These are phyloP conservation scores for Penicillium sp. DNA, from an alignment of 2,329 filamentous ascomycete genomes.

Conservation along the genomic window DNA sequence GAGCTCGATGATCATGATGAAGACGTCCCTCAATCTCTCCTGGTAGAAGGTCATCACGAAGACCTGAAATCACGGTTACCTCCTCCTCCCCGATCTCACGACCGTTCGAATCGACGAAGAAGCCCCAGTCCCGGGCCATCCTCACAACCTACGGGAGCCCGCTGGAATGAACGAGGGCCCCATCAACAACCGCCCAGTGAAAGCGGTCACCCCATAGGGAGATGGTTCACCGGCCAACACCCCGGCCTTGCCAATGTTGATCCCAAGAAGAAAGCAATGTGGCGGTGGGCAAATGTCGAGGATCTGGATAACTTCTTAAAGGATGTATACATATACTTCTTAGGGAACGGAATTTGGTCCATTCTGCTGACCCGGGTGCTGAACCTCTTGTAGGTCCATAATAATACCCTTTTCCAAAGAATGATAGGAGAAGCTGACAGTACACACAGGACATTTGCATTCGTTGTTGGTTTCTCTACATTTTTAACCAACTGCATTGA, in stretches of 20 bases:
- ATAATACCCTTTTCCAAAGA: neutral
- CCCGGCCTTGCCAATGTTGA: slow-evolving; percentile 47
- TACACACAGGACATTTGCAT: slow-evolving; percentile 68
- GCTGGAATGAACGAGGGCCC: slow-evolving; percentile 51
- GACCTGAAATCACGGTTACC: slow-evolving; percentile 39
- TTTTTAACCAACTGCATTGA: slow-evolving; percentile 85
- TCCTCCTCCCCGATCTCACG: slow-evolving; percentile 33
- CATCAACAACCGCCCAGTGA: slow-evolving; percentile 39
- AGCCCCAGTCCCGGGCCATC: slow-evolving; percentile 38
- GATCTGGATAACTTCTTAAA: slow-evolving; percentile 85
- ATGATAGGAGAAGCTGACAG: neutral
- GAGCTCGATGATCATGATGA: slow-evolving; percentile 56
- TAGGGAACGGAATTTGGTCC: slow-evolving; percentile 79
- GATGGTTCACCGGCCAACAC: slow-evolving; percentile 31
- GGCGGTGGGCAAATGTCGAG: slow-evolving; percentile 87
- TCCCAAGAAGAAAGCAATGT: slow-evolving; percentile 76
- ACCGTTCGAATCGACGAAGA: slow-evolving; percentile 22
- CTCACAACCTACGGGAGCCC: slow-evolving; percentile 44
- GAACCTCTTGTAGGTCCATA: slow-evolving; percentile 65
- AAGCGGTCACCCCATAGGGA: slow-evolving; percentile 20
- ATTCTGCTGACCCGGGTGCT: slow-evolving; percentile 71
- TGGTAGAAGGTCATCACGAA: slow-evolving; percentile 54
- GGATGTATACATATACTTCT: slow-evolving; percentile 83
- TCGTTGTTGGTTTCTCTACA: slow-evolving; percentile 77
- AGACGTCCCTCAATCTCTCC: slow-evolving; percentile 62